phyloP scores from a whole-genome alignment of 2,329 filamentous ascomycete genomes.

The Ophiosphaerella narmari region DNA sequence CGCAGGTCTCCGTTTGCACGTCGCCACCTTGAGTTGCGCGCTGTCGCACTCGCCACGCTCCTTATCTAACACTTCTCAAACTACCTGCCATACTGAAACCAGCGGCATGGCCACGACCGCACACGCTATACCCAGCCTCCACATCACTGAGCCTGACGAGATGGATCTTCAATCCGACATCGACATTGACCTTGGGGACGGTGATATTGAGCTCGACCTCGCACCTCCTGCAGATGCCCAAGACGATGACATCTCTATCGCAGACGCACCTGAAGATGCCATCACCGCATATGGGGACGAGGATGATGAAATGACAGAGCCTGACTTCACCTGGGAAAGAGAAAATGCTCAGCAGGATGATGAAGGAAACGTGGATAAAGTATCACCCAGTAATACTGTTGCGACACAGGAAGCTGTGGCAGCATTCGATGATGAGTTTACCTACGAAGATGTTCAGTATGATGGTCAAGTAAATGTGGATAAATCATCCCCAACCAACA shows the following conservation, averaged over 20 bases:
- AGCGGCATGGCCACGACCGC: slow-evolving; percentile 31
- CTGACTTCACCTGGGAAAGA: slow-evolving; percentile 34
- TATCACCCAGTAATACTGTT: not conserved
- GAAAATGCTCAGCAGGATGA: slow-evolving; percentile 23
- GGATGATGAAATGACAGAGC: slow-evolving; percentile 47
- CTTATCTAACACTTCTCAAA: not conserved
- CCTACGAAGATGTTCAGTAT: slow-evolving; percentile 18
- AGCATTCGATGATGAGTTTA: too few species aligned
- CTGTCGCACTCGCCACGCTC: slow-evolving; percentile 20
- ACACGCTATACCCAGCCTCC: slow-evolving; percentile 25
- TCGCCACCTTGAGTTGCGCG: slow-evolving; percentile 5
- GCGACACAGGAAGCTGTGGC: not conserved
- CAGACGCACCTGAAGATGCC: slow-evolving; percentile 52
- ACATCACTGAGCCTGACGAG: slow-evolving; percentile 48
- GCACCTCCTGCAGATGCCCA: slow-evolving; percentile 17
- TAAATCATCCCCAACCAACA: not conserved
- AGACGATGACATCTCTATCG: slow-evolving; percentile 60
- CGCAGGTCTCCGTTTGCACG: not conserved
- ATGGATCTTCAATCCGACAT: slow-evolving; percentile 62
- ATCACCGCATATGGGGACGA: slow-evolving; percentile 23
- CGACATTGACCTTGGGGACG: slow-evolving; percentile 54
- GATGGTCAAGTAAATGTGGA: slow-evolving; percentile 13
- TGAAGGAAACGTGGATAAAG: slow-evolving; percentile 8
- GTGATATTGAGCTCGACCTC: slow-evolving; percentile 62
- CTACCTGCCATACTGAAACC: not conserved